Base-by-base conservation (phyloP, 768 basidiomycete genomes). In the Kwoniella bestiolae region DNA sequence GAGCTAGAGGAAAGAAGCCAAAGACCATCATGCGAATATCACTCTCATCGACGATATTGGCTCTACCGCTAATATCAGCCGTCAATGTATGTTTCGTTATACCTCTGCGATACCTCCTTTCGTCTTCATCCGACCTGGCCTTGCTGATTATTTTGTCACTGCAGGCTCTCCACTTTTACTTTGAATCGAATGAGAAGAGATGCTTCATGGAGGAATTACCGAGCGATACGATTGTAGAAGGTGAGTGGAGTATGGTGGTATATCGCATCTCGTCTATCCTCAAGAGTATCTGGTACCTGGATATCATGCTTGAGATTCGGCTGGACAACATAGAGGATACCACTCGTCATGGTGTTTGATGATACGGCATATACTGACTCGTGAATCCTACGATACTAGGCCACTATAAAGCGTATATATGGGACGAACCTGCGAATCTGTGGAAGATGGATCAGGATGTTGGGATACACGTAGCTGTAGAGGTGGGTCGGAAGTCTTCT, bases 161-260 rank as follows among this genome's bases (percentile, higher is more conserved):
- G 31, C 53, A 79, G 67, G 92, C 91, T 29, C 88, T 99, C 28
- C 96, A 99, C 79, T 96, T 98, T 82, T 99, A 99, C 80, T 87
- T 99, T 63, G 93, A 96, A 79, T 89, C 93, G 18, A 90, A 91
- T 77, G 92, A 96, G 81, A 89, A 90, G 75, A 86, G 91, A 52
- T 99, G 96, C 80, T 98, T 98, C 83, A 86, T 98, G 64, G 96
- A 98, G 78, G 96, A 99, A 80, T 84, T 98, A 21, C 95, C 96
- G 12, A 88, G 88, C 2, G 90, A 95, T 81, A 97, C 94, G n/a
- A 89, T 94, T 29, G 91, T 95, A 38, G 91, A 96, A 84, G 92
- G 94, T 91, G 73, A 66, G 84, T 47, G 4, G 29, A 8, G n/a
- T n/a, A n/a, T n/a, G n/a, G n/a, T n/a, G n/a, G n/a, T n/a, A n/a